Base-by-base conservation (phyloP, 2,329 filamentous ascomycete species). In the Sporothrix sp. region DNA sequence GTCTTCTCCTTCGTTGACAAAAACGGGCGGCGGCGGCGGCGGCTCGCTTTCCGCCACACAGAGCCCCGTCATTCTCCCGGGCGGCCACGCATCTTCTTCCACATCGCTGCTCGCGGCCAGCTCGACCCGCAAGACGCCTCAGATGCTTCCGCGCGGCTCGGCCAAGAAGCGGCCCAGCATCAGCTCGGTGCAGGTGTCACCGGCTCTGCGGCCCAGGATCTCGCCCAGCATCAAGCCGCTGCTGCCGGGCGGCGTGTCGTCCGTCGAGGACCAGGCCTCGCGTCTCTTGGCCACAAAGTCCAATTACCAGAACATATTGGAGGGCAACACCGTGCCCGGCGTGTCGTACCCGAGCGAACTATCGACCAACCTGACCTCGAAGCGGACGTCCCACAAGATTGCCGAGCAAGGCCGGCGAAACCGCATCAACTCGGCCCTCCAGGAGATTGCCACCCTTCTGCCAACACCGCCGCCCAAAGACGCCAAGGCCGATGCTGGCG, bases 321-420 rank as follows among this genome's bases (percentile, higher is more conserved):
- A 97, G 64, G 93, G 93, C 44, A 97, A 89, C 46, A 83, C 84
- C 51, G 81, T 96, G 1, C 90, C 90, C 0, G 91, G 91, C 11
- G 85, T 96, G 11, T 85, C 85, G 1, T 97, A 96, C 59, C 90
- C 91, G 1, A 88, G 86, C 58, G 87, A 90, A 47, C 74, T 98
- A 37, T 95, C 90, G 7, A 94, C 90, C 20, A 95, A 95, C 57
- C 71, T 98, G 23, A 96, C 90, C 0, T 95, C 89, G 3, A 98
- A 98, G 71, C 84, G 91, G 48, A 97, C 93, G 2, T 95, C 89
- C 38, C 93, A 98, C 71, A 98, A 98, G 68, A 87, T 98, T 58
- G 93, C 93, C 16, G 93, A 98, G 68, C 93, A 98, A 69, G 93
- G 93, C 7, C 82, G 93, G 43, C 77, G 93, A 53, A 97, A 98